Evolutionary conservation across 148 eudicot genomes (phyloP).

Genomic region (Arctostaphylos glauca): DNA sequence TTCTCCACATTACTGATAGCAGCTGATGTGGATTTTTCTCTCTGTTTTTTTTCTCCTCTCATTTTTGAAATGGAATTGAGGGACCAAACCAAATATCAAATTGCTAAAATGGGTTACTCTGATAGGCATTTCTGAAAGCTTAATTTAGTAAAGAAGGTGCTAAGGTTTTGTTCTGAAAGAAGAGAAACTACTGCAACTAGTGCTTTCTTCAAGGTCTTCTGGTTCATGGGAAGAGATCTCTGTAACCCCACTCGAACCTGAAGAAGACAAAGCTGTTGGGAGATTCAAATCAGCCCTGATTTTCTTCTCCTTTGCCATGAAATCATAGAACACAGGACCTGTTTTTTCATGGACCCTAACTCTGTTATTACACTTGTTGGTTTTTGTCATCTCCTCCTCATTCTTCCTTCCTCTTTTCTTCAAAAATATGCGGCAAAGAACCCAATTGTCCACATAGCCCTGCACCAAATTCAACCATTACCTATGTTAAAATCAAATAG

Average conservation of each 20-base stretch:
- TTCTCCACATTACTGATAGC: constrained; percentile 6
- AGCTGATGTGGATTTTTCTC: background rate
- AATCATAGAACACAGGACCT: constrained; percentile 69
- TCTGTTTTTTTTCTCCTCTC: background rate
- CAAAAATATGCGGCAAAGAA: constrained; percentile 77
- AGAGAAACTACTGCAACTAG: constrained; percentile 55
- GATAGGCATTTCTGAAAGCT: background rate
- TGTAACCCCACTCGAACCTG: constrained; percentile 82
- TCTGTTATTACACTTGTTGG: background rate
- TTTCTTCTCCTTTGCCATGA: constrained; percentile 49
- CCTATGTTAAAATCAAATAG: background rate
- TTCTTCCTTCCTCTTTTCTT: constrained; percentile 60
- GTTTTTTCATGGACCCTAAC: background rate
- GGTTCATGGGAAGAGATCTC: constrained; percentile 36
- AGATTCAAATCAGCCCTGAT: constrained; percentile 51
- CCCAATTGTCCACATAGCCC: constrained; percentile 57
- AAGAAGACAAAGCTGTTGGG: constrained; percentile 56
- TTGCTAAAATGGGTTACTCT: constrained; percentile 1
- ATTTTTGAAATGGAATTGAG: background rate
- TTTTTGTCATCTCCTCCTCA: constrained; percentile 23
- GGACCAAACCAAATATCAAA: constrained; percentile 14
- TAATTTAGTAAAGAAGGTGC: background rate
- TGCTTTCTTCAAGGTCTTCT: constrained; percentile 65
- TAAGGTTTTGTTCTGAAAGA: constrained; percentile 35
- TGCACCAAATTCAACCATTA: constrained; percentile 6